These are phyloP conservation scores for Fusarium avenaceum DNA, from an alignment of 2,329 filamentous ascomycete genomes.

Conservation along the genomic window DNA sequence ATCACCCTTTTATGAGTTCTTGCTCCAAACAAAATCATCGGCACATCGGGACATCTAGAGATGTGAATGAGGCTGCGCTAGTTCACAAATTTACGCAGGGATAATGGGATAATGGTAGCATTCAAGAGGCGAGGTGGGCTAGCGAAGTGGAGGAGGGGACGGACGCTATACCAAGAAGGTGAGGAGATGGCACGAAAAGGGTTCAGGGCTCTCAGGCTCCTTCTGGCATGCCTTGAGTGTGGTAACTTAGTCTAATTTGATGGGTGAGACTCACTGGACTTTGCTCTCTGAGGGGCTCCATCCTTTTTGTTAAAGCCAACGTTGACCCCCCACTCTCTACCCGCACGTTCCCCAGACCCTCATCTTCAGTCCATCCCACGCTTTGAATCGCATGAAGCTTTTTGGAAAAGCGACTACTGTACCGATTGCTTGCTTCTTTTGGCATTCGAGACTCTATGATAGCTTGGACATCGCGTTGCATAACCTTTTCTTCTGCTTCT, in stretches of 20 bases:
- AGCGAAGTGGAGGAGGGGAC: slow-evolving; percentile 36
- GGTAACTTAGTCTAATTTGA: slow-evolving; percentile 12
- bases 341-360: slow-evolving; percentile 41
- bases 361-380: slow-evolving; percentile 38
- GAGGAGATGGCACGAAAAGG: slow-evolving; percentile 40
- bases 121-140: slow-evolving; percentile 37
- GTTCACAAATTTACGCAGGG: slow-evolving; percentile 32
- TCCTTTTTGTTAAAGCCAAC: slow-evolving; percentile 38
- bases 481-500: slow-evolving; percentile 24
- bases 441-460: slow-evolving; percentile 13
- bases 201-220: slow-evolving; percentile 36
- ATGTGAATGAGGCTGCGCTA: slow-evolving; percentile 46
- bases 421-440: slow-evolving; percentile 25
- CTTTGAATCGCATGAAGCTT: slow-evolving; percentile 22
- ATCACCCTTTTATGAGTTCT: background rate
- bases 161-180: slow-evolving; percentile 43
- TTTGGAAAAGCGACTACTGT: slow-evolving; percentile 12
- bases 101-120: slow-evolving; percentile 36
- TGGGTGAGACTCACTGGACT: slow-evolving; percentile 10
- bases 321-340: slow-evolving; percentile 41
- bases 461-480: slow-evolving; percentile 1
- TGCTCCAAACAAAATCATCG: slow-evolving; percentile 4
- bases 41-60: slow-evolving; percentile 10
- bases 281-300: slow-evolving; percentile 15
- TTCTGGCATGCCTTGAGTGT: background rate